Evolutionary conservation across 371 early-diverging fungal genomes (phyloP).

Genomic region (Rhizomucor pusillus): DNA sequence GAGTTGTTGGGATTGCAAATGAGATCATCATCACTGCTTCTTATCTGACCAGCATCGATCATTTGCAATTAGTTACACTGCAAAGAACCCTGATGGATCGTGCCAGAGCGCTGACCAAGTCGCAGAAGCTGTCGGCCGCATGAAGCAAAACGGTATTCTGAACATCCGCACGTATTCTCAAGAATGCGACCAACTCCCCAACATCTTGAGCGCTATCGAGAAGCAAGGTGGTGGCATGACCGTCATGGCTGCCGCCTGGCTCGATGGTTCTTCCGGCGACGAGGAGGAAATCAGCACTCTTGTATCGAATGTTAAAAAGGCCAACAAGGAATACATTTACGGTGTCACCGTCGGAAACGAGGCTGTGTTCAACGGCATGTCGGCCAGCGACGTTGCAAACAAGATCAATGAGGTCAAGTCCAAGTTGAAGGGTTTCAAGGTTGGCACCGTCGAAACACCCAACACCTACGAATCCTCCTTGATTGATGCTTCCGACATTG

Average conservation of each 20-base stretch:
- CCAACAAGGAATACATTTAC: constrained; percentile 15
- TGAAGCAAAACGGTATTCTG: constrained; percentile 31
- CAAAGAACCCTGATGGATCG: constrained; percentile 26
- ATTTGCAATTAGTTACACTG: constrained; percentile 22
- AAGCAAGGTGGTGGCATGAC: constrained; percentile 30
- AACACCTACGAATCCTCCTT: constrained; percentile 25
- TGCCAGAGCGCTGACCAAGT: constrained; percentile 32
- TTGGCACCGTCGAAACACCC: constrained; percentile 55
- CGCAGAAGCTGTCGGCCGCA: constrained; percentile 16
- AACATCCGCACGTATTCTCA: constrained; percentile 47
- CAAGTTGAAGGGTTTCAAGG: constrained; percentile 26
- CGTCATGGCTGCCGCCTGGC: constrained; percentile 44
- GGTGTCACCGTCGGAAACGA: constrained; percentile 49
- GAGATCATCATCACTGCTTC: not conserved
- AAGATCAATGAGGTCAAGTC: constrained; percentile 48
- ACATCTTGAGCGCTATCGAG: constrained; percentile 31
- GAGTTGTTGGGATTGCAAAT: not conserved
- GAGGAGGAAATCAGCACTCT: constrained; percentile 28
- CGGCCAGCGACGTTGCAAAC: constrained; percentile 19
- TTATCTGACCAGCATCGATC: not conserved
- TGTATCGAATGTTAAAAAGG: constrained; percentile 4
- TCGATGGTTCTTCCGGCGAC: constrained; percentile 31
- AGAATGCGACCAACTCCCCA: constrained; percentile 41
- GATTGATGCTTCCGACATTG: constrained; percentile 40
- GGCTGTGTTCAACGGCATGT: constrained; percentile 22